Percentiles rank a stretch among this genome's conserved stretches.
Evolutionary conservation across 2,329 filamentous ascomycete species (phyloP).

Genomic region (Cadophora sp.): DNA sequence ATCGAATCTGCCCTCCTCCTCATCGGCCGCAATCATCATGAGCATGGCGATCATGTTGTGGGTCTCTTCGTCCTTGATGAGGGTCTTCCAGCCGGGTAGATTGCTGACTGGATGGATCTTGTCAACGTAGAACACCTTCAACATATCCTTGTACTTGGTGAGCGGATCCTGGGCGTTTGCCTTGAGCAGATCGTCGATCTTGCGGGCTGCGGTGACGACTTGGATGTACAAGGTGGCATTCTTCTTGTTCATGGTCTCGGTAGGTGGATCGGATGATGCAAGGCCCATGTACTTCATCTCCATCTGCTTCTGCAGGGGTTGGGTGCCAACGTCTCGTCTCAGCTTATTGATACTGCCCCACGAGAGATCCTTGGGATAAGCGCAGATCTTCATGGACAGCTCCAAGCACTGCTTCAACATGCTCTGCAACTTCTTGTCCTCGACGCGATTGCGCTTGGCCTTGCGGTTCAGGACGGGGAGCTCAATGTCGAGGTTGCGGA

Average conservation of each 20-base stretch:
- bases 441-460: neutral
- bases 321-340: neutral
- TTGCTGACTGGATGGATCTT: neutral
- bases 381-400: neutral
- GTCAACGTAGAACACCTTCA: neutral
- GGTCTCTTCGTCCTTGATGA: constrained; percentile 6
- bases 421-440: constrained; percentile 14
- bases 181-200: neutral
- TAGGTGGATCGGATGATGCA: neutral
- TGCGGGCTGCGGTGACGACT: neutral
- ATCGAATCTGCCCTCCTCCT: neutral
- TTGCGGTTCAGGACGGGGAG: neutral
- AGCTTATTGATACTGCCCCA: neutral
- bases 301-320: constrained; percentile 4
- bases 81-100: neutral
- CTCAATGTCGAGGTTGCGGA: constrained; percentile 1
- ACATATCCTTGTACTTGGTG: neutral
- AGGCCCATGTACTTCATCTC: constrained; percentile 5
- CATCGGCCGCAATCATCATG: constrained; percentile 14
- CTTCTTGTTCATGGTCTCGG: constrained; percentile 8
- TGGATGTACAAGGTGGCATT: neutral
- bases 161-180: neutral
- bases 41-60: constrained; percentile 7
- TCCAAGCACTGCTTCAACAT: constrained; percentile 5
- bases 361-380: neutral